Evolutionary conservation across 805 yeast species (phyloP).

Genomic region (Starmerella kuoi): DNA sequence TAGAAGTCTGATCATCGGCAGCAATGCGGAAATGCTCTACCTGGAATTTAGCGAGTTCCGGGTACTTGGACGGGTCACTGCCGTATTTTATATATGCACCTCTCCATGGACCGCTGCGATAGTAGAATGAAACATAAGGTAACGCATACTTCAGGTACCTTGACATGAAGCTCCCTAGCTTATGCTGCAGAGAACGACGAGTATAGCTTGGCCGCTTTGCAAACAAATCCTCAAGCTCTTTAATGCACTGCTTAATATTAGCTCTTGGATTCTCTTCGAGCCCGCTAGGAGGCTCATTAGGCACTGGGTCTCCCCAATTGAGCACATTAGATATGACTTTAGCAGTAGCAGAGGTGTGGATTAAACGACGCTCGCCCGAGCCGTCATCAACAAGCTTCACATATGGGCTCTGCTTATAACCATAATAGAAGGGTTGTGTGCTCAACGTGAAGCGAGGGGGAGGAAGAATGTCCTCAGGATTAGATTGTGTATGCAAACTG

Average conservation of each 20-base stretch:
- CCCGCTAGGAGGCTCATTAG: constrained; percentile 28
- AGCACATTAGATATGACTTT: constrained; percentile 28
- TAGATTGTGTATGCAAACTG: constrained; percentile 5
- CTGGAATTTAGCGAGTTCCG: constrained; percentile 52
- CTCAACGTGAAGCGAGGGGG: constrained; percentile 74
- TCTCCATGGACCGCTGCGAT: constrained; percentile 90
- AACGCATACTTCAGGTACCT: constrained; percentile 54
- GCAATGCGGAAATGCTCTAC: constrained; percentile 67
- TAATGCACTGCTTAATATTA: constrained; percentile 29
- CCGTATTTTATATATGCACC: constrained; percentile 72
- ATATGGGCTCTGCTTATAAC: constrained; percentile 62
- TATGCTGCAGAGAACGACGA: constrained; percentile 45
- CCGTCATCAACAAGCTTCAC: constrained; percentile 46
- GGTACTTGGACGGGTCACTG: constrained; percentile 54
- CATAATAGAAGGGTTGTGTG: constrained; percentile 64
- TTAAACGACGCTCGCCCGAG: constrained; percentile 27
- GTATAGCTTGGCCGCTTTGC: constrained; percentile 74
- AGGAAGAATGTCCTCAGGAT: constrained; percentile 46
- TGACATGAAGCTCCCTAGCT: constrained; percentile 13
- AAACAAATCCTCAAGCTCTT: constrained; percentile 37
- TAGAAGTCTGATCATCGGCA: constrained; percentile 2
- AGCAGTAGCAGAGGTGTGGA: constrained; percentile 26
- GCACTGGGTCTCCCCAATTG: constrained; percentile 29
- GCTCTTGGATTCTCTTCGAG: constrained; percentile 36
- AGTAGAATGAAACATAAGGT: constrained; percentile 72